These are phyloP conservation scores for Fusarium compactum DNA, from an alignment of 2,329 filamentous ascomycete genomes.

Conservation along the genomic window DNA sequence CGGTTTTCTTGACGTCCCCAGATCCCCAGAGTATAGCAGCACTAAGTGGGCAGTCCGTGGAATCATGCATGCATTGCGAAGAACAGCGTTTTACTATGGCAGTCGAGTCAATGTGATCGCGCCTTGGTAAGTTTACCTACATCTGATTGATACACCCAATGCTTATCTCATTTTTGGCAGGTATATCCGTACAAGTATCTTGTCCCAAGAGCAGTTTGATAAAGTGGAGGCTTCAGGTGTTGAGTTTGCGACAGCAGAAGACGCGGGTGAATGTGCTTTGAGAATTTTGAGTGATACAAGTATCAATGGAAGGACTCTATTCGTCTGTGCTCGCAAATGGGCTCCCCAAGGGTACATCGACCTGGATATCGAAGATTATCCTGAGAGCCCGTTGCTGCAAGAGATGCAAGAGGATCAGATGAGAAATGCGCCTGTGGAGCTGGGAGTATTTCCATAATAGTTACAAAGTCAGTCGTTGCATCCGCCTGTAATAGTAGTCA, in stretches of 20 bases:
- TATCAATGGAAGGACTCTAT: neutral
- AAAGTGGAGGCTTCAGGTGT: neutral
- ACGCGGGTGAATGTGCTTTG: constrained; percentile 5
- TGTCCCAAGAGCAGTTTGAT: constrained; percentile 2
- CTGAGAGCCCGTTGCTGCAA: neutral
- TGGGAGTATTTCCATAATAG: neutral
- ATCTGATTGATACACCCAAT: rapidly evolving
- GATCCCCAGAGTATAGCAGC: constrained; percentile 13
- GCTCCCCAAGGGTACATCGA: neutral
- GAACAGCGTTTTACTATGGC: neutral
- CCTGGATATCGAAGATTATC: constrained; percentile 7
- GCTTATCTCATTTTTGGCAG: rapidly evolving
- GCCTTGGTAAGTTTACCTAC: neutral
- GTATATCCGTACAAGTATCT: constrained; percentile 6
- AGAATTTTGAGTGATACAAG: neutral
- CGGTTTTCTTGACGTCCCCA: neutral
- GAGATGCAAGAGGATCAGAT: constrained; percentile 15
- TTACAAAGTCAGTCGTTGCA: rapidly evolving
- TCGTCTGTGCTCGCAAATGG: constrained; percentile 12
- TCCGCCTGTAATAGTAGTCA: neutral
- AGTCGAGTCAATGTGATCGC: constrained; percentile 7
- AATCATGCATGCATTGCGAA: constrained; percentile 13
- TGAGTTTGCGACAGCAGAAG: neutral
- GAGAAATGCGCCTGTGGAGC: neutral
- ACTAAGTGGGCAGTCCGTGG: constrained; percentile 15